Evolutionary conservation across 2,329 filamentous ascomycete genomes (phyloP), one percentile per base, ranked within the genome.

Genomic region (Colletotrichum somersetense): DNA sequence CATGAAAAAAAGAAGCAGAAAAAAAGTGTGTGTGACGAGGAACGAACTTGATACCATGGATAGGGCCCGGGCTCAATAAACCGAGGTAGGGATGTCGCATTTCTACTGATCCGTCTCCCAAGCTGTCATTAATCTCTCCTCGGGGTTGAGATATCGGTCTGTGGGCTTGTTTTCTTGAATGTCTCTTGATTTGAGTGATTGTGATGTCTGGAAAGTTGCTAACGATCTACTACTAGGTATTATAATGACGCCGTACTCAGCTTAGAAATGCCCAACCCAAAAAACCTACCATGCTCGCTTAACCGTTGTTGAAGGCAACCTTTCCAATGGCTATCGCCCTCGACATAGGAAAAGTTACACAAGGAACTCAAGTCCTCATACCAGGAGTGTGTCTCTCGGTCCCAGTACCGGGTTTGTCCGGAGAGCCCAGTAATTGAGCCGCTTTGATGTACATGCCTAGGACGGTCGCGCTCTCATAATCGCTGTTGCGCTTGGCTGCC

Each of bases 381-480:
- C 57, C 75, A 57, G 75, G 74, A 14, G 61, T 48, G 16, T n/a
- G 52, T 14, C 57, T 56, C 16, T 53, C n/a, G 1, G 55, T 26
- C 23, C 66, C 67, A 2, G 33, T 30, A 26, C 48, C 58, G 20
- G 80, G 77, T 71, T 80, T 76, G n/a, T 81, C 81, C 3, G 84
- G 85, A 35, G 84, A 84, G 40, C 78, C 77, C 71, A 83, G 79
- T 69, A 86, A 75, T 62, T 86, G 86, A 1, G 84, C 85, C 38
- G 86, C 83, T 61, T 80, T 77, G 71, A 86, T 84, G 72, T 87
- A 87, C 61, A 85, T 64, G 1, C 82, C 83, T 40, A 83, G 69
- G 44, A 82, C 86, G 26, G 85, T 83, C 0, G 78, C 76, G 20
- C 83, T 84, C 26, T 72, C 74, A 1, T 78, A 73, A 42, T 75